Base-by-base conservation (phyloP, 176 grass and related monocot species). In the Musa troglodytarum region DNA sequence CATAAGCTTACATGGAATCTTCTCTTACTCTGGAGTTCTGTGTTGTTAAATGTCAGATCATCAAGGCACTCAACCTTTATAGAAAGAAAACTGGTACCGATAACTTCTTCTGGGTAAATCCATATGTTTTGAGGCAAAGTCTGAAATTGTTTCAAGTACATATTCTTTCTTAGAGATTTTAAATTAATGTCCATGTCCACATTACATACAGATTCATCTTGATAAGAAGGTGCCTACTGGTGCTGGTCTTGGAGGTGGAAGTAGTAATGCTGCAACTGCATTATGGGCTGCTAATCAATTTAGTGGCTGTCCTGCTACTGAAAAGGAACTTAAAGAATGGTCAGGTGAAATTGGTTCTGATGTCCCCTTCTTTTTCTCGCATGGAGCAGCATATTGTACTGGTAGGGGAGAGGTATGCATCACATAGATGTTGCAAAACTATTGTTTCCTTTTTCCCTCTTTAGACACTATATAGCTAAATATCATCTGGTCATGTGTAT, bases 261-360 rank as follows among this genome's bases (percentile, higher is more conserved):
- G 96, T 71, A 89, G 91, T 79, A 99, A 99, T 86, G 96, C 96
- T 66, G 96, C 91, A 72, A 99, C 96, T 75, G 87, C 96, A 76
- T 76, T 99, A 25, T 99, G 96, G 96, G 96, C 96, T 20, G 91
- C 96, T 63, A 99, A 99, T 85, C 96, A 99, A 53, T 99, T 99
- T 82, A 89, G 88, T 84, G 90, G 86, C 24, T 77, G 91, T 68
- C 80, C 95, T 91, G 96, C 90, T 68, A 89, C 96, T 73, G 96
- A 99, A 85, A 85, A 86, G 69, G 91, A 99, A 63, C 92, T 99
- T 81, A 88, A 99, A 78, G 86, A 95, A 68, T 99, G 96, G 96
- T 95, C 96, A 80, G 81, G 84, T 81, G 96, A 99, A 81, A 99
- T 99, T 73, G 96, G 96, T 81, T 99, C 96, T 78, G 96, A 99